Base-by-base conservation (phyloP, 257 asterid genomes). In the Vinca minor region DNA sequence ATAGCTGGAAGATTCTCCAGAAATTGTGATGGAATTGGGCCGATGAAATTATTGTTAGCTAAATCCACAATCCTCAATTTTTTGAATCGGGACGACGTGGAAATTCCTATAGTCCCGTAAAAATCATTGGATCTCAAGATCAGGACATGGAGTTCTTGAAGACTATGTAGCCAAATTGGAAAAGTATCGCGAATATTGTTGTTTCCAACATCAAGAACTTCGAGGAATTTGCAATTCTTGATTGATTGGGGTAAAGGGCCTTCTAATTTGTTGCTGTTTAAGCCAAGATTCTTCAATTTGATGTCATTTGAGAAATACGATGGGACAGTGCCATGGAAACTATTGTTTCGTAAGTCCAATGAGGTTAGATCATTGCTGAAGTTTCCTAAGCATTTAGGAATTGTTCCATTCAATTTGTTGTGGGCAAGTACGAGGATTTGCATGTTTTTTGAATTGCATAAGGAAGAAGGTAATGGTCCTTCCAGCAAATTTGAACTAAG, bases 161-260 rank as follows among this genome's bases (percentile, higher is more conserved):
- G 79, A 56, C 4, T 42, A 20, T 20, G 64, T n/a, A 59, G 29
- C 81, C 81, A 76, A n/a, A 20, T 14, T 3, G 82, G 84, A 25
- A 79, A 79, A 1, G 10, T 1, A 29, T 42, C 82, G 1, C 0
- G 56, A 7, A 79, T 38, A 4, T 61, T n/a, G 45, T 79, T 79
- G 32, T 67, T 48, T 5, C 61, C 58, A 1, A 69, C 47, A 49
- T 74, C 63, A 31, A 74, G 66, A 49, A 52, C 66, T 46, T 60
- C 65, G 9, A 74, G 52, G 8, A 1, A 2, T 41, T 4, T 20
- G 14, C 77, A 76, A 20, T 64, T 64, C 9, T 2, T 34, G 8
- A 73, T 32, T 7, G 81, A 56, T 42, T 0, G 44, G 0, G 70
- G 70, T 17, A 72, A 48, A 32, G 23, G 0, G 28, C 69, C 63